Base-by-base conservation (phyloP, 1,139 yeast genomes). In the Spathaspora sp. region DNA sequence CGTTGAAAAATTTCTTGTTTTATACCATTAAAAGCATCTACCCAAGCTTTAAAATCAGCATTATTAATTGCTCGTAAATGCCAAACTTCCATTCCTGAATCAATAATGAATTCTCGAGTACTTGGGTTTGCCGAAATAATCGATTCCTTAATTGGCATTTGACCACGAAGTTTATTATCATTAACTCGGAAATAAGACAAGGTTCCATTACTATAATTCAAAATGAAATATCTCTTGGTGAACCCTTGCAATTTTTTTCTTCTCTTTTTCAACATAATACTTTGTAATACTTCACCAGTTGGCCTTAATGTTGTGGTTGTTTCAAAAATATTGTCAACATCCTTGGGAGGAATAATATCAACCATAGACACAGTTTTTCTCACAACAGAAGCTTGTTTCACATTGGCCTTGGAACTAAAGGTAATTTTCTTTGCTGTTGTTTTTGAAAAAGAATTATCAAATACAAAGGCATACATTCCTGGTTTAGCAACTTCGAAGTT, bases 81-180 rank as follows among this genome's bases (percentile, higher is more conserved):
- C 99, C 99, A 93, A 13, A 89, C 83, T 62, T 93, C 99, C 84
- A 93, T 85, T 2, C 99, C 99, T 0, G 97, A 89, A 63, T 93
- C 98, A 52, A 93, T 78, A 45, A 86, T 84, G 42, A 93, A 82
- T 56, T 87, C 87, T 44, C 81, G 70, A 24, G 81, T 80, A 45
- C 79, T 78, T 26, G 82, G 75, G 56, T 86, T 84, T 1, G 96
- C 97, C 48, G 95, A 82, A 3, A 93, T 82, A 23, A 87, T 88
- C 8, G 96, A 83, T 42, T 86, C 78, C 45, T 80, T 82, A 41
- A 93, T 82, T 17, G 95, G 95, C 89, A 93, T 90, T 58, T 89
- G 93, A 45, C 99, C 99, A 48, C 98, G 78, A 50, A 89, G 77
- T 50, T 84, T 82, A 51, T 82, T 81, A 50, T 85, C 87, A 58